Conservation (phyloP, 768 basidiomycete genomes). For the Neoboletus brunneissimus region DNA sequence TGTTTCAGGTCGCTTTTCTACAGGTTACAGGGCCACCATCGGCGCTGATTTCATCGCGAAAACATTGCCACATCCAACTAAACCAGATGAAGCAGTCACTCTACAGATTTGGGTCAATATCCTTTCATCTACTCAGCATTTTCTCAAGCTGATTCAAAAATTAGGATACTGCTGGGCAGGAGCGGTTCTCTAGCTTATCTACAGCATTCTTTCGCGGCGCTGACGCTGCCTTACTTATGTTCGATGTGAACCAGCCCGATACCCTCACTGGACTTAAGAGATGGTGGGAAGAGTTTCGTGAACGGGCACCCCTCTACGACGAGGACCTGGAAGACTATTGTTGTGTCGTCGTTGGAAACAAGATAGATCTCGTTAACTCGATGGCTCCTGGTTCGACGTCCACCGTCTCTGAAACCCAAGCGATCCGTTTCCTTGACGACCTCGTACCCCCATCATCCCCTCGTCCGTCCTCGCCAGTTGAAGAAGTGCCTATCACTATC, state of each 20-base stretch:
- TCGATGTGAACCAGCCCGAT: conserved; percentile 68
- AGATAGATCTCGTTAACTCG: conserved; percentile 53
- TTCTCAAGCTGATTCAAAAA: conserved; percentile 2
- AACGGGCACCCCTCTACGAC: conserved; percentile 62
- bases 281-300: conserved; percentile 81
- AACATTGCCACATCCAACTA: conserved; percentile 57
- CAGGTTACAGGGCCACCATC: conserved; percentile 79
- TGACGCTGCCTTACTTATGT: conserved; percentile 79
- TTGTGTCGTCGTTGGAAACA: conserved; percentile 74
- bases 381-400: conserved; percentile 15
- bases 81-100: conserved; percentile 54
- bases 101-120: conserved; percentile 65
- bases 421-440: conserved; percentile 51
- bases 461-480: conserved; percentile 6
- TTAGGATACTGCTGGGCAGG: conserved; percentile 85
- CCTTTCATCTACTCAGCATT: background rate
- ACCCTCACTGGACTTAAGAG: conserved; percentile 56
- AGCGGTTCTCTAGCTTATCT: conserved; percentile 81
- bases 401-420: conserved; percentile 41
- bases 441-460: conserved; percentile 45
- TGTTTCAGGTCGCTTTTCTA: conserved; percentile 71
- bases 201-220: conserved; percentile 83
- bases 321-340: conserved; percentile 64
- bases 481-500: conserved; percentile 14
- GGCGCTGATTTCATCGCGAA: conserved; percentile 88